Percentiles rank a stretch among this genome's conserved stretches.
phyloP scores from a whole-genome alignment of 2,329 filamentous ascomycete genomes.

The Lachnum nothofagi region DNA sequence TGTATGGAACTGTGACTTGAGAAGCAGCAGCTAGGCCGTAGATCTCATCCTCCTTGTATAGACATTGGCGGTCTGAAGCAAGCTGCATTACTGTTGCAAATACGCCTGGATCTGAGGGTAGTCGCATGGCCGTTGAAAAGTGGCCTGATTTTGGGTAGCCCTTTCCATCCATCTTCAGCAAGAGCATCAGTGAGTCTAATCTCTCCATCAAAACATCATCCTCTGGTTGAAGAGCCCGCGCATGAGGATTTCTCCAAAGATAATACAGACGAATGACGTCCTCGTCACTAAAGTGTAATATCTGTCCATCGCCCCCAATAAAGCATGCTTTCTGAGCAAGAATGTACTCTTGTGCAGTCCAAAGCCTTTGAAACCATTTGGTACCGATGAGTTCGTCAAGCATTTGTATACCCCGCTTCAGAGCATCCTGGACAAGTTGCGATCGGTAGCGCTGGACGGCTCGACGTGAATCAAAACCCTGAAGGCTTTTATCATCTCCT shows the following conservation, averaged over 20 bases:
- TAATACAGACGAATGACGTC: background rate
- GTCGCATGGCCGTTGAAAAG: too few relatives aligned
- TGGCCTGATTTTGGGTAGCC: too few relatives aligned
- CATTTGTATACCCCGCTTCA: background rate
- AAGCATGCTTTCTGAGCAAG: background rate
- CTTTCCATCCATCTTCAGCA: background rate
- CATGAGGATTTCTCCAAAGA: too few relatives aligned
- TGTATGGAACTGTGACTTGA: background rate
- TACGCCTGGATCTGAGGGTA: too few relatives aligned
- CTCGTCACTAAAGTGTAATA: too few relatives aligned
- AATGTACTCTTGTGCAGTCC: background rate
- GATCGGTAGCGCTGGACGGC: background rate
- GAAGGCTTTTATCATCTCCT: too few relatives aligned
- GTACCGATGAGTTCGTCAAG: background rate
- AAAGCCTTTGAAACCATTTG: background rate
- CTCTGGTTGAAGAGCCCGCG: too few relatives aligned
- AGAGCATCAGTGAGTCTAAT: background rate
- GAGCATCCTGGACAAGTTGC: background rate
- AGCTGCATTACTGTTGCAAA: background rate
- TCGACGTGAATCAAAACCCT: too few relatives aligned
- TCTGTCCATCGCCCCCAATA: background rate
- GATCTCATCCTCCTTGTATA: background rate
- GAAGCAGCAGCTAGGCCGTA: background rate
- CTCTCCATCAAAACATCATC: background rate
- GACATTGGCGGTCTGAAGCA: background rate